phyloP scores from a whole-genome alignment of 495 filamentous ascomycete species.

The Neohortaea acidophila region DNA sequence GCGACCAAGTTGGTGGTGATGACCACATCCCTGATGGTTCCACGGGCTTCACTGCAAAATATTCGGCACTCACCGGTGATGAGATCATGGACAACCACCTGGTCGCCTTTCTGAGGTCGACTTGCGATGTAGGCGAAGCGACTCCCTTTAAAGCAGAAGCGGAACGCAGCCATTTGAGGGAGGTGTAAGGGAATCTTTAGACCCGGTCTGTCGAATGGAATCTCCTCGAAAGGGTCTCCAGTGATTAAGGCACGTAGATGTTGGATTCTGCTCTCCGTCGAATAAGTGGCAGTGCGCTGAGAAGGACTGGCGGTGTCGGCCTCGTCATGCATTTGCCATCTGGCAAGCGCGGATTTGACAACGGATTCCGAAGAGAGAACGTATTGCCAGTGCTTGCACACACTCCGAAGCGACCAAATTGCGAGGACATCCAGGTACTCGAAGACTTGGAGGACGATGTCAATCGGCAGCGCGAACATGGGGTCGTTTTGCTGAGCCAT shows the following conservation, averaged over 20 bases:
- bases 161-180: background rate
- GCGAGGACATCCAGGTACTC: background rate
- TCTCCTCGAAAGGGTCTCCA: background rate
- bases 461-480: background rate
- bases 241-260: background rate
- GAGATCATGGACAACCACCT: conserved; percentile 4
- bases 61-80: background rate
- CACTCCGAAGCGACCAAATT: background rate
- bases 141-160: background rate
- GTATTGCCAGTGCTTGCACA: background rate
- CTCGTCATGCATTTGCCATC: background rate
- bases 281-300: background rate
- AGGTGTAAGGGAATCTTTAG: background rate
- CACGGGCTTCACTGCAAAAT: background rate
- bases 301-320: background rate
- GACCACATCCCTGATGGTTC: background rate
- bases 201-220: background rate
- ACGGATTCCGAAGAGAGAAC: background rate
- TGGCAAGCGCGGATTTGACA: background rate
- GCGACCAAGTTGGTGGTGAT: conserved; percentile 3
- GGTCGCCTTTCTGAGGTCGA: background rate
- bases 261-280: background rate
- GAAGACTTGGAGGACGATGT: conserved; percentile 1
- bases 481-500: background rate
- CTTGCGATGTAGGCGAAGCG: background rate